A percentile compares a stretch with the other conserved stretches of the same genome.
Evolutionary conservation across 2,329 filamentous ascomycete species (phyloP).

Genomic region (Trichoderma koningii): DNA sequence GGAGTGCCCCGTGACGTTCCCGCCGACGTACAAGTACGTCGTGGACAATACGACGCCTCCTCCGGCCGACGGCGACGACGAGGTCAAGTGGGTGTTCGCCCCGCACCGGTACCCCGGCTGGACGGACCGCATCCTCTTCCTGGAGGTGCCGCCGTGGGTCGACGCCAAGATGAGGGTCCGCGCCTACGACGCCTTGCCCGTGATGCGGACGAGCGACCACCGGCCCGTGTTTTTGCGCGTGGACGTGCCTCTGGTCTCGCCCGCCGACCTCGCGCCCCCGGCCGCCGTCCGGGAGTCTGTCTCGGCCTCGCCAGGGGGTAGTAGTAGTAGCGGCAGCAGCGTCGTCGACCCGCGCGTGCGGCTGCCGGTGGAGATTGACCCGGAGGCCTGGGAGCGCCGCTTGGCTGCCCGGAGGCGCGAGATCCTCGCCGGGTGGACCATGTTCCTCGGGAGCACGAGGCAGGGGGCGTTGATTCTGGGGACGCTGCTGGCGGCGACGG

Average conservation of each 20-base stretch:
- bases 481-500: slow-evolving; percentile 45
- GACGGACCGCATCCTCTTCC: slow-evolving; percentile 88
- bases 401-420: slow-evolving; percentile 50
- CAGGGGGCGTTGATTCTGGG: slow-evolving; percentile 51
- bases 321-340: not conserved
- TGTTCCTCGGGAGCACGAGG: slow-evolving; percentile 57
- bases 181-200: slow-evolving; percentile 73
- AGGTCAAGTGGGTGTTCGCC: slow-evolving; percentile 70
- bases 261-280: slow-evolving; percentile 43
- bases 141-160: slow-evolving; percentile 61
- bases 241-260: slow-evolving; percentile 61
- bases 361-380: slow-evolving; percentile 56
- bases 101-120: slow-evolving; percentile 84
- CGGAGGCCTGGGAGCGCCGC: slow-evolving; percentile 57
- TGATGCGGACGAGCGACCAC: slow-evolving; percentile 85
- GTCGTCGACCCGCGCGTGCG: slow-evolving; percentile 46
- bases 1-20: slow-evolving; percentile 75
- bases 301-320: slow-evolving; percentile 30
- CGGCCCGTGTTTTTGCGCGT: slow-evolving; percentile 75
- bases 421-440: slow-evolving; percentile 55
- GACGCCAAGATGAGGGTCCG: slow-evolving; percentile 52
- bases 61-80: slow-evolving; percentile 32
- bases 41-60: slow-evolving; percentile 37
- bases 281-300: not conserved
- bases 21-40: slow-evolving; percentile 92